These are phyloP conservation scores for Paxillus rubicundulus DNA, from an alignment of 768 basidiomycete genomes.

Conservation along the genomic window DNA sequence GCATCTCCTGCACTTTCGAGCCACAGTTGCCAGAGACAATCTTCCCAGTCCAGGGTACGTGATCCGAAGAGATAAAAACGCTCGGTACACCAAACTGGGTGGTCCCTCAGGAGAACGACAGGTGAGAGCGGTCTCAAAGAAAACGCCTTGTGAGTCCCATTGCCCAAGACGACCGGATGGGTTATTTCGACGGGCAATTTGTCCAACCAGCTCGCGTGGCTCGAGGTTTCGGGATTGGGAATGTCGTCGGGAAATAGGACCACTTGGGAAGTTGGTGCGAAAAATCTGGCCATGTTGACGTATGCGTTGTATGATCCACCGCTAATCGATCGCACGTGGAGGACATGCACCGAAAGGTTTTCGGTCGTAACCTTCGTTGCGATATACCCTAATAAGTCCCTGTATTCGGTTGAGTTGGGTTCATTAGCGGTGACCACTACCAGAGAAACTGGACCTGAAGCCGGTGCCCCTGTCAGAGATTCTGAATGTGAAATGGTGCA, in stretches of 20 bases:
- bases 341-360: constrained; percentile 44
- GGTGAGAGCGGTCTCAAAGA: constrained; percentile 45
- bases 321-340: constrained; percentile 39
- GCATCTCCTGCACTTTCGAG: constrained; percentile 50
- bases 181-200: constrained; percentile 8
- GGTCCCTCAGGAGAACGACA: constrained; percentile 40
- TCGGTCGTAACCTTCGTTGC: constrained; percentile 7
- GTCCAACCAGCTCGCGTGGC: constrained; percentile 18
- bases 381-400: constrained; percentile 17
- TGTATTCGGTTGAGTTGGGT: constrained; percentile 25
- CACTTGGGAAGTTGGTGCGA: constrained; percentile 46
- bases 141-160: constrained; percentile 32
- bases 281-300: constrained; percentile 62
- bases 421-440: constrained; percentile 40
- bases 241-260: constrained; percentile 52
- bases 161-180: constrained; percentile 31
- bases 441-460: constrained; percentile 48
- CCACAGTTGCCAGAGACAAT: constrained; percentile 66
- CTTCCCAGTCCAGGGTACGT: constrained; percentile 55
- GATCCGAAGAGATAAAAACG: constrained; percentile 46
- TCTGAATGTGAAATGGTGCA: neutral
- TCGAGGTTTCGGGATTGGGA: constrained; percentile 19
- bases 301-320: constrained; percentile 48
- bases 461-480: neutral
- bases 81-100: constrained; percentile 62